Percentiles rank a stretch among this genome's conserved stretches.
These are phyloP conservation scores for Basidiobolus meristosporus DNA, from an alignment of 371 early-diverging fungal species.

Conservation along the genomic window DNA sequence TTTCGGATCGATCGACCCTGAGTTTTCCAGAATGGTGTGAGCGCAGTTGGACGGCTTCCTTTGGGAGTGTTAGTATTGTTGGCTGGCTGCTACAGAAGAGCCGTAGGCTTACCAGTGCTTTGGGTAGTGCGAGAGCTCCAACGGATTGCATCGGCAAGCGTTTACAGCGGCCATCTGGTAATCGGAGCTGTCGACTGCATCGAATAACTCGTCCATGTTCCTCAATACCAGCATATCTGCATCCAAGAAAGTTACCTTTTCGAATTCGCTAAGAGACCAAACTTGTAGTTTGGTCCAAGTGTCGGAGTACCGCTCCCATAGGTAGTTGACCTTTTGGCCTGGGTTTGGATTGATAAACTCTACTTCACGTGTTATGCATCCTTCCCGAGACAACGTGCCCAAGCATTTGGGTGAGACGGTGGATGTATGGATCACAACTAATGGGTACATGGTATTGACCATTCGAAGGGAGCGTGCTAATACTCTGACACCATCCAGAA, in stretches of 20 bases:
- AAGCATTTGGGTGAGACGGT: neutral
- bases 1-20: too few relatives aligned
- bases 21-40: too few relatives aligned
- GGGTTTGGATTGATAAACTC: neutral
- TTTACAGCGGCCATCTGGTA: constrained; percentile 16
- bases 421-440: constrained; percentile 5
- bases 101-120: constrained; percentile 12
- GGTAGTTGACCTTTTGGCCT: constrained; percentile 5
- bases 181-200: too few relatives aligned
- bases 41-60: constrained; percentile 24
- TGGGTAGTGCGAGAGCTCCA: constrained; percentile 15
- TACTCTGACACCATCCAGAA: constrained; percentile 4
- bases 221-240: constrained; percentile 8
- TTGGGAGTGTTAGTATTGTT: neutral
- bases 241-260: constrained; percentile 6
- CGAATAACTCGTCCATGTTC: constrained; percentile 13
- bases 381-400: neutral
- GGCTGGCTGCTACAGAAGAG: neutral
- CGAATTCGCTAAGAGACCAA: constrained; percentile 8
- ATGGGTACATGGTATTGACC: constrained; percentile 4
- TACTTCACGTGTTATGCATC: constrained; percentile 2
- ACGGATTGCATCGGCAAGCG: constrained; percentile 26
- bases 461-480: constrained; percentile 4
- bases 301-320: constrained; percentile 12
- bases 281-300: constrained; percentile 9